Conservation (phyloP, 2,329 filamentous ascomycete species). For the Stagonosporopsis cucurbitacearum region DNA sequence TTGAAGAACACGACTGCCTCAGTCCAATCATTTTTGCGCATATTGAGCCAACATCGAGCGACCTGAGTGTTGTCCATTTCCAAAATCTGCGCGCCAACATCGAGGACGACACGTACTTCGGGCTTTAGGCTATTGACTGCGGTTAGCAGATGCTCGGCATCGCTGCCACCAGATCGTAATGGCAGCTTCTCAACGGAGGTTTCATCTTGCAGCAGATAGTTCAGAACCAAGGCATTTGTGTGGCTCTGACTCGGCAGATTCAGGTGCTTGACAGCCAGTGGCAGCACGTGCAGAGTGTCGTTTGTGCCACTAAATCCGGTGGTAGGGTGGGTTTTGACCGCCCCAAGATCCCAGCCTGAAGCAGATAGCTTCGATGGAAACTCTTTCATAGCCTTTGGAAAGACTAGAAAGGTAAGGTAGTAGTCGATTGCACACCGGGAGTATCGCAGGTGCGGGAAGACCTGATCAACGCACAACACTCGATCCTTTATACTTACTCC, state of each 20-base stretch:
- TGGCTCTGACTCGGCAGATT: constrained; percentile 63
- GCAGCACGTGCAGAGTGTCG: constrained; percentile 66
- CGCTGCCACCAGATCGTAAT: neutral
- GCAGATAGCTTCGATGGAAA: constrained; percentile 69
- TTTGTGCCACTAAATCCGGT: constrained; percentile 76
- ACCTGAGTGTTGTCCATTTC: neutral
- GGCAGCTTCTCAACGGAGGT: too few relatives aligned
- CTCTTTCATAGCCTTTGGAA: constrained; percentile 65
- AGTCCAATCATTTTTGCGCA: constrained; percentile 27
- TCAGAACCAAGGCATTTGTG: constrained; percentile 69
- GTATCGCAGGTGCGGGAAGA: constrained; percentile 63
- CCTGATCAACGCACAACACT: constrained; percentile 51
- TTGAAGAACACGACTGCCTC: constrained; percentile 62
- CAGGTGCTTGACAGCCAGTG: constrained; percentile 61
- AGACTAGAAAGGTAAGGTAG: constrained; percentile 68
- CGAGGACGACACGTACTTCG: neutral
- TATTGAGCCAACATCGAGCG: neutral
- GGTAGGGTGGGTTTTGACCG: constrained; percentile 55
- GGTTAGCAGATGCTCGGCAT: constrained; percentile 50
- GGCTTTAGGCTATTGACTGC: constrained; percentile 44
- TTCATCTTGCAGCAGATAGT: too few relatives aligned
- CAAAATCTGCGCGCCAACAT: neutral
- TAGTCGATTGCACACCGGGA: constrained; percentile 67
- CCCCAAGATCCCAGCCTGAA: constrained; percentile 72
- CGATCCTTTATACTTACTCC: constrained; percentile 55